Evolutionary conservation across 164 flowering plant genomes (phyloP), one percentile per base, ranked within the genome.

Genomic region (Aristolochia contorta): DNA sequence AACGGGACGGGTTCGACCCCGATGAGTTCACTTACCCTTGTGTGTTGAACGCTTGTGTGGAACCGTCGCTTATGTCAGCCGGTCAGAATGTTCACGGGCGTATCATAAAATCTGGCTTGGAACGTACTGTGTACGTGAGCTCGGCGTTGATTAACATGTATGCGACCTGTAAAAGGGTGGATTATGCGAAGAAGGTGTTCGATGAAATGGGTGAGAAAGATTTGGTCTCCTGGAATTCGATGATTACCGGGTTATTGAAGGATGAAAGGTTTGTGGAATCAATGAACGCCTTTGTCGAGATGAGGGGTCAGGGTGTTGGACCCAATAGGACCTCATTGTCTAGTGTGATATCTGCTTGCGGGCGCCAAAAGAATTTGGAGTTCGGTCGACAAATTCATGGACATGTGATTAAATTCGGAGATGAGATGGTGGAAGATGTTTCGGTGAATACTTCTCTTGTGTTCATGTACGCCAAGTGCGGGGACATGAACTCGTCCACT

Each of bases 101-200:
- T 56, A 64, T 75, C 16, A 27, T 76, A 9, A 72, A 76, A 46
- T 72, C 52, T 45, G 87, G 84, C 30, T 76, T 78, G 46, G 55
- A 73, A 32, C 43, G 58, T 23, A 77, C 79, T 60, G 62, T 72
- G 18, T 57, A 73, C 10, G 65, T 84, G 60, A 71, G 79, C 47
- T 83, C 82, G 74, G 82, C 82, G 18, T 63, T 82, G n/a, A 75
- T 84, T 56, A 81, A 84, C 63, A 82, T 86, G 89, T 84, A 84
- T 69, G 64, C 80, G 13, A 83, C 81, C 54, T 81, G 60, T 6
- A 74, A 73, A 15, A 61, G 33, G 22, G 45, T 72, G 16, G 65
- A 66, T 16, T 72, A 72, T 15, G 79, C 82, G 0, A 71, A 72
- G 10, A 50, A 63, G 9, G 6, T 76, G 68, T 79, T 79, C 67